Evolutionary conservation across 2,329 filamentous ascomycete genomes (phyloP), one percentile per base, ranked within the genome.

Genomic region (Ophiostoma himal-ulmi): DNA sequence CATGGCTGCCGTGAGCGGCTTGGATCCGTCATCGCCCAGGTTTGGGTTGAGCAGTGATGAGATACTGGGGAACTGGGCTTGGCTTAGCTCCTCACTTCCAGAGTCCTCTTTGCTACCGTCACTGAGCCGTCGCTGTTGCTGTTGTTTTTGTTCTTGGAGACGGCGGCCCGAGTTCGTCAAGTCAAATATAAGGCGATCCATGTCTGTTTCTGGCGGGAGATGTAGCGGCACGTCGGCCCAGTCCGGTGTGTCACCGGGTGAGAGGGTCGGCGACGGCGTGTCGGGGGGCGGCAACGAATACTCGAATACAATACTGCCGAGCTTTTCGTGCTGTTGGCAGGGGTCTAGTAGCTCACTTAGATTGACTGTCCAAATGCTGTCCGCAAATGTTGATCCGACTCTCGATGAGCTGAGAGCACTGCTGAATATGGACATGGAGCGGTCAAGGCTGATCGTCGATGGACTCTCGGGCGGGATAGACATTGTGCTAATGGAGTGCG

Each of bases 61-160:
- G 39, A 77, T 76, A 68, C 75, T 76, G 1, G 75, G 75, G 41
- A 76, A 77, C 8, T 68, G 62, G 0, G 73, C 68, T n/a, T 72
- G 67, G 1, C 69, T 68, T 13, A 73, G 67, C 69, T 72, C 72
- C 54, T 68, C 62, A 5, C 41, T 60, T 6, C 52, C 65, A 17
- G 39, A 37, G n/a, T 41, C 20, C 6, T 41, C 64, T 37, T 10
- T 41, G 20, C 37, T 67, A 37, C 66, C 4, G 30, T 44, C 22
- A 14, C 7, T 41, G n/a, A 26, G 36, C 20, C 20, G 34, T 22
- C 17, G 62, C 36, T 65, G 62, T 10, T 37, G 17, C n/a, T 41
- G 17, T 8, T 44, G 65, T 22, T 44, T 8, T 17, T 34, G n/a
- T 48, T 69, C 60, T 34, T 69, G 66, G 5, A 54, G 37, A 7